These are phyloP conservation scores for Colletotrichum phormii DNA, from an alignment of 2,329 filamentous ascomycete genomes.

Conservation along the genomic window DNA sequence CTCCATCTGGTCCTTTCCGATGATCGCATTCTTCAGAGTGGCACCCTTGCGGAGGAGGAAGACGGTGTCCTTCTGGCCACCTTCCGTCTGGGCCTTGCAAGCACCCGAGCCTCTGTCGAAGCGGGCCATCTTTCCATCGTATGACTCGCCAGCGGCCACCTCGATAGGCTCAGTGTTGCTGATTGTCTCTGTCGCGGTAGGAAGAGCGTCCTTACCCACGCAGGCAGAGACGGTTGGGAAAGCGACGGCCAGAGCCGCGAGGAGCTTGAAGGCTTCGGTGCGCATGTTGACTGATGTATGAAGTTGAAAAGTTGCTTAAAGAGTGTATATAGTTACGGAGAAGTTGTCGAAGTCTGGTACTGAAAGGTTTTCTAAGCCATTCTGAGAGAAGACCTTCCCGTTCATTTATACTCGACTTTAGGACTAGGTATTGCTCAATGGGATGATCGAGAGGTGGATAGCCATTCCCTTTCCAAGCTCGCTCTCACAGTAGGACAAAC, in stretches of 20 bases:
- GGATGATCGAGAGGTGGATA: neutral
- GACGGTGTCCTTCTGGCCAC: conserved; percentile 55
- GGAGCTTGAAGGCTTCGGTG: conserved; percentile 19
- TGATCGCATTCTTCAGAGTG: conserved; percentile 59
- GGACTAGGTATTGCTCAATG: neutral
- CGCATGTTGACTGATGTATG: conserved; percentile 6
- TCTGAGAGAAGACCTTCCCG: neutral
- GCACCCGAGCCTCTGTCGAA: conserved; percentile 53
- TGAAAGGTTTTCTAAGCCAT: neutral
- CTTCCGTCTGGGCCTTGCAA: conserved; percentile 57
- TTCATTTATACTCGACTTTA: conserved; percentile 5
- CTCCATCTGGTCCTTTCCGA: conserved; percentile 50
- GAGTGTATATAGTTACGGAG: neutral
- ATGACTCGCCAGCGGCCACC: conserved; percentile 44
- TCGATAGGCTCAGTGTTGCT: conserved; percentile 47
- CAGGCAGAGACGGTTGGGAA: conserved; percentile 41
- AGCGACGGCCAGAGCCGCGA: conserved; percentile 30
- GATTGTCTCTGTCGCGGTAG: conserved; percentile 41
- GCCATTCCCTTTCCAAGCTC: neutral
- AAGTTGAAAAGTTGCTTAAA: neutral
- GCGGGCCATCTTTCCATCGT: conserved; percentile 48
- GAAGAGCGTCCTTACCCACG: conserved; percentile 42
- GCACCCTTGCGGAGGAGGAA: conserved; percentile 56
- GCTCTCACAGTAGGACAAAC: neutral
- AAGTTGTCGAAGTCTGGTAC: neutral